These are phyloP conservation scores for Fusarium sp. DNA, from an alignment of 2,329 filamentous ascomycete species.

Conservation along the genomic window DNA sequence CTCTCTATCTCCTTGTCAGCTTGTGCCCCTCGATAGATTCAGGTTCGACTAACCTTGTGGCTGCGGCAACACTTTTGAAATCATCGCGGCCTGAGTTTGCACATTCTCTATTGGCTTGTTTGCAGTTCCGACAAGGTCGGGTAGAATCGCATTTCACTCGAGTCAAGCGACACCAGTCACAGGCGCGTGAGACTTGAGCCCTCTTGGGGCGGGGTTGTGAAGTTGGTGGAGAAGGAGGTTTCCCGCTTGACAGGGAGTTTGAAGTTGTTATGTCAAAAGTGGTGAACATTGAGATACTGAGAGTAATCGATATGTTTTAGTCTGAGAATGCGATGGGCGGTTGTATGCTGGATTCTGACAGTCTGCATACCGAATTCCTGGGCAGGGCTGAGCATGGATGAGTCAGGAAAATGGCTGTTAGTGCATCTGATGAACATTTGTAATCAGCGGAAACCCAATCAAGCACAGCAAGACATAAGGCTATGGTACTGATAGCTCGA, in stretches of 20 bases:
- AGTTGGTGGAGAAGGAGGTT: constrained; percentile 17
- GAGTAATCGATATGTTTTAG: background rate
- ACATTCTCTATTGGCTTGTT: constrained; percentile 37
- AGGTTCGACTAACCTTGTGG: constrained; percentile 29
- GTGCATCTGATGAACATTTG: constrained; percentile 4
- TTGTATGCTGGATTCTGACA: background rate
- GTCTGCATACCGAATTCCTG: background rate
- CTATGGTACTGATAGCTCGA: too few species aligned
- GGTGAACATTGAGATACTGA: constrained; percentile 31
- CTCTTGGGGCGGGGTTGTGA: constrained; percentile 41
- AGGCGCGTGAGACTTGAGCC: constrained; percentile 43
- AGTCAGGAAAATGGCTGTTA: constrained; percentile 6
- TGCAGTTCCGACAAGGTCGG: constrained; percentile 42
- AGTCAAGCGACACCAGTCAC: constrained; percentile 45
- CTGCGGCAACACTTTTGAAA: constrained; percentile 39
- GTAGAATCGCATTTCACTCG: constrained; percentile 44
- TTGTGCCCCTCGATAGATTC: background rate
- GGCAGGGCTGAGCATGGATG: background rate
- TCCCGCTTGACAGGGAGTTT: constrained; percentile 24
- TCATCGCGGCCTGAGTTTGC: constrained; percentile 36
- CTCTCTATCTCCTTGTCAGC: constrained; percentile 29
- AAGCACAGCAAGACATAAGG: background rate
- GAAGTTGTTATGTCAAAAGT: constrained; percentile 35
- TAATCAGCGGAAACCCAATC: background rate
- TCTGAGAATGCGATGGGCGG: background rate